Conservation (phyloP, 1,284 basidiomycete species). For the Pascua guehoae region DNA sequence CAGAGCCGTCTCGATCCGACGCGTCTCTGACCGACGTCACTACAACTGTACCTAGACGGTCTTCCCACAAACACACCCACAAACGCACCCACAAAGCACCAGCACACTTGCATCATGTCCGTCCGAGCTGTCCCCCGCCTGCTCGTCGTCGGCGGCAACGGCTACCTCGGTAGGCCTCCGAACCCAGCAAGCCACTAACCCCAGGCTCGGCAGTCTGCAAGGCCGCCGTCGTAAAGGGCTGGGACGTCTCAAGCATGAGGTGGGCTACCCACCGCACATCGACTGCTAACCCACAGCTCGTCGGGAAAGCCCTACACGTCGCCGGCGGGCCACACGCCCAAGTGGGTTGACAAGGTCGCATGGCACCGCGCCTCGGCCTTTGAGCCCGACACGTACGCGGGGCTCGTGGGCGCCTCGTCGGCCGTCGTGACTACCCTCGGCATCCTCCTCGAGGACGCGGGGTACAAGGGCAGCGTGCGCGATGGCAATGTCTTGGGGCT, state of each 20-base stretch:
- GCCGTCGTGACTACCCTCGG: constrained; percentile 95
- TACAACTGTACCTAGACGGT: neutral
- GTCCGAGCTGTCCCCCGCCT: constrained; percentile 47
- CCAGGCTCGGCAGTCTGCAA: constrained; percentile 88
- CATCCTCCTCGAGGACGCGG: constrained; percentile 74
- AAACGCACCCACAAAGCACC: too few species aligned
- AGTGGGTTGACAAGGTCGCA: constrained; percentile 72
- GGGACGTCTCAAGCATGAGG: constrained; percentile 87
- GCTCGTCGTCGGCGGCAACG: constrained; percentile 89
- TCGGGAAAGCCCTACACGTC: constrained; percentile 81
- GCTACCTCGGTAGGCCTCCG: constrained; percentile 86
- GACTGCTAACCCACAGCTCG: constrained; percentile 55
- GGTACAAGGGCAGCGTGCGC: constrained; percentile 72
- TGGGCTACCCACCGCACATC: constrained; percentile 39
- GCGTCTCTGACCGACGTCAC: neutral
- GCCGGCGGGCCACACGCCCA: constrained; percentile 80
- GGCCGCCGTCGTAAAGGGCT: constrained; percentile 74
- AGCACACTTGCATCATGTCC: neutral
- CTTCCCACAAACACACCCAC: too few species aligned
- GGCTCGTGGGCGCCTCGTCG: constrained; percentile 60
- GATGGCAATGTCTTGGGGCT: constrained; percentile 60
- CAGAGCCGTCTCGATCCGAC: too few species aligned
- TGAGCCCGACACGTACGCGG: constrained; percentile 66
- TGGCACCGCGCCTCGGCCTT: constrained; percentile 79
- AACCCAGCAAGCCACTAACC: neutral